Percentiles rank a stretch among this genome's conserved stretches.
These are phyloP conservation scores for Nicotiana otophora DNA, from an alignment of 257 asterid species.

Conservation along the genomic window DNA sequence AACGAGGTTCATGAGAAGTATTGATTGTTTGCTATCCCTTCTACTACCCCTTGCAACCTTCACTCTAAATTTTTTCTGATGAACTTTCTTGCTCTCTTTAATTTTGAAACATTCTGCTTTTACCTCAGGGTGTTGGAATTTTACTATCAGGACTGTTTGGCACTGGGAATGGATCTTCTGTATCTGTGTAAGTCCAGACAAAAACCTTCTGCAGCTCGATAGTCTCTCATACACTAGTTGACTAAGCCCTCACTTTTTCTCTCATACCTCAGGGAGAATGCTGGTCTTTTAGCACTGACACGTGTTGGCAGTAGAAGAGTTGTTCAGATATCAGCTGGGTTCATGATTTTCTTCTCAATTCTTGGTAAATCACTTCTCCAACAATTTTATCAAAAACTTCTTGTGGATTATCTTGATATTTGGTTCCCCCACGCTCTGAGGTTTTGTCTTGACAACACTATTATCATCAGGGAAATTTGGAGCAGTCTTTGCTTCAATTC, in stretches of 20 bases:
- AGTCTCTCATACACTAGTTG: not conserved
- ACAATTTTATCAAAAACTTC: not conserved
- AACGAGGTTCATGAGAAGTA: not conserved
- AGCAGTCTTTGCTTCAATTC: conserved; percentile 92
- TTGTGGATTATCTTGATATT: not conserved
- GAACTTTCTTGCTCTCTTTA: not conserved
- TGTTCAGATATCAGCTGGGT: conserved; percentile 90
- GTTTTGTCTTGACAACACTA: not conserved
- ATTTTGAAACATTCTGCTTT: not conserved
- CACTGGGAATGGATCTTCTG: conserved; percentile 80
- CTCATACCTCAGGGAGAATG: conserved; percentile 53
- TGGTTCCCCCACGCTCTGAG: not conserved
- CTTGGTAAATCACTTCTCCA: conserved; percentile 47
- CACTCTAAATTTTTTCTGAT: not conserved
- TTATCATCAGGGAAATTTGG: conserved; percentile 71
- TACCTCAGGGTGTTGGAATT: conserved; percentile 75
- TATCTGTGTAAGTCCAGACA: conserved; percentile 62
- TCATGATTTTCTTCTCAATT: conserved; percentile 92
- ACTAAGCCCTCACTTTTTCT: not conserved
- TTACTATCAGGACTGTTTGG: conserved; percentile 75
- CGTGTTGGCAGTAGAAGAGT: conserved; percentile 97
- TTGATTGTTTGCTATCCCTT: not conserved
- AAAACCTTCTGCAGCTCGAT: conserved; percentile 1
- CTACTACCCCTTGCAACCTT: not conserved
- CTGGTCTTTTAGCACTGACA: conserved; percentile 83